Conservation (phyloP, 768 basidiomycete genomes). For the Amanita jacksonii region DNA sequence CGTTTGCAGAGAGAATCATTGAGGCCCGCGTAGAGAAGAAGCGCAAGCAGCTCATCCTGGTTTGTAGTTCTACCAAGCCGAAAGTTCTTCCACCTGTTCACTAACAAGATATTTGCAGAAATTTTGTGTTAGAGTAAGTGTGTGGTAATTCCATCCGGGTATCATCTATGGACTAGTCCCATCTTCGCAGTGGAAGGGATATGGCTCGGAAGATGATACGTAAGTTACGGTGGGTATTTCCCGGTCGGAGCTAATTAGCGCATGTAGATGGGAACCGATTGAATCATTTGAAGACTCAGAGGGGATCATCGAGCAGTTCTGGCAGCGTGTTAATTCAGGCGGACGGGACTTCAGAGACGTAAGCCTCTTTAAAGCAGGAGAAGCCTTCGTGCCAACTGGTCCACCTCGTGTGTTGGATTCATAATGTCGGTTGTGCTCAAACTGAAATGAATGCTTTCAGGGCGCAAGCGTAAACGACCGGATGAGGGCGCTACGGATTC, state of each 20-base stretch:
- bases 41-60: slow-evolving; percentile 40
- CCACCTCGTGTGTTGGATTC: slow-evolving; percentile 41
- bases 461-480: slow-evolving; percentile 14
- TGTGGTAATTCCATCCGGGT: neutral
- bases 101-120: slow-evolving; percentile 26
- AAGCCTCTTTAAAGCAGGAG: slow-evolving; percentile 40
- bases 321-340: slow-evolving; percentile 37
- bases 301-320: slow-evolving; percentile 42
- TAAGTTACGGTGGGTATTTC: slow-evolving; percentile 22
- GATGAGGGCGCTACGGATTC: neutral
- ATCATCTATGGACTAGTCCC: slow-evolving; percentile 1
- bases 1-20: slow-evolving; percentile 37
- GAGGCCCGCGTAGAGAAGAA: slow-evolving; percentile 40
- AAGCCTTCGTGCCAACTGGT: slow-evolving; percentile 44
- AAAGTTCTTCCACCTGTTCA: slow-evolving; percentile 2
- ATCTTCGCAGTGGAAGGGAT: slow-evolving; percentile 50
- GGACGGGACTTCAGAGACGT: slow-evolving; percentile 42
- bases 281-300: slow-evolving; percentile 51
- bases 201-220: slow-evolving; percentile 45
- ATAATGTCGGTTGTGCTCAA: neutral
- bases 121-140: slow-evolving; percentile 49
- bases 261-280: slow-evolving; percentile 55
- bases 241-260: slow-evolving; percentile 5
- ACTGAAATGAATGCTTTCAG: slow-evolving; percentile 5
- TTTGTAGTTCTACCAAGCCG: slow-evolving; percentile 18